Evolutionary conservation across 225 moss, liverwort and hornwort species (phyloP).

Genomic region (Takakia lepidozioides): DNA sequence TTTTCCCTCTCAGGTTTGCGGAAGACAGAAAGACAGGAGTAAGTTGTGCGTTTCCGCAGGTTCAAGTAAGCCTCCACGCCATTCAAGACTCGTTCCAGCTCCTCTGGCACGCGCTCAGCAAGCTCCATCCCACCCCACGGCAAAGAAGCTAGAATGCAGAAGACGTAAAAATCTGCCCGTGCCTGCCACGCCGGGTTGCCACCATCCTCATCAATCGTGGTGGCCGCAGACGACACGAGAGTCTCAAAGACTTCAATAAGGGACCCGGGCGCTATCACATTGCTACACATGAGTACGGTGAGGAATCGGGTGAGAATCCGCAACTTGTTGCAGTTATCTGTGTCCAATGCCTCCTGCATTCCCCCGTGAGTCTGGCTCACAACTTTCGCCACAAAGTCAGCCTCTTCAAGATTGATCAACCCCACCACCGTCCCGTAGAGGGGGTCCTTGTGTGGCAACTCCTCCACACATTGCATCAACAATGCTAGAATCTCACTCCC

Average conservation of each 20-base stretch:
- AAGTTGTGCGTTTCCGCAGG: slow-evolving; percentile 67
- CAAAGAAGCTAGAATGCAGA: slow-evolving; percentile 83
- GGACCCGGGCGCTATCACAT: slow-evolving; percentile 67
- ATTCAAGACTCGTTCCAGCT: slow-evolving; percentile 86
- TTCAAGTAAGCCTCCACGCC: slow-evolving; percentile 91
- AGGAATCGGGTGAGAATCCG: slow-evolving; percentile 71
- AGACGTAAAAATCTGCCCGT: slow-evolving; percentile 91
- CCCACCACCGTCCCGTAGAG: slow-evolving; percentile 90
- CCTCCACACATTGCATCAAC: slow-evolving; percentile 92
- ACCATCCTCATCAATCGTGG: slow-evolving; percentile 86
- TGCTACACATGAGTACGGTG: slow-evolving; percentile 84
- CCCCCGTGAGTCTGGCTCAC: slow-evolving; percentile 56
- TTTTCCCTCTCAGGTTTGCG: slow-evolving; percentile 16
- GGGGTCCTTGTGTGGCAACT: slow-evolving; percentile 95
- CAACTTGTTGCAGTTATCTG: slow-evolving; percentile 78
- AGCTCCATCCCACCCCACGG: slow-evolving; percentile 98
- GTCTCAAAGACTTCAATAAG: slow-evolving; percentile 89
- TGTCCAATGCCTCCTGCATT: slow-evolving; percentile 68
- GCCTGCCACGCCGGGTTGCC: slow-evolving; percentile 97
- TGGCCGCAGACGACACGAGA: slow-evolving; percentile 90
- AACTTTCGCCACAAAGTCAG: slow-evolving; percentile 70
- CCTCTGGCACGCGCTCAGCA: slow-evolving; percentile 94
- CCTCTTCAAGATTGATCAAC: slow-evolving; percentile 80
- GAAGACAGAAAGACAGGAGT: slow-evolving; percentile 63
- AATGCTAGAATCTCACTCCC: slow-evolving; percentile 78